Percentiles rank a stretch among this genome's conserved stretches.
These are phyloP conservation scores for Silene noctiflora DNA, from an alignment of 179 eudicot genomes.

Conservation along the genomic window DNA sequence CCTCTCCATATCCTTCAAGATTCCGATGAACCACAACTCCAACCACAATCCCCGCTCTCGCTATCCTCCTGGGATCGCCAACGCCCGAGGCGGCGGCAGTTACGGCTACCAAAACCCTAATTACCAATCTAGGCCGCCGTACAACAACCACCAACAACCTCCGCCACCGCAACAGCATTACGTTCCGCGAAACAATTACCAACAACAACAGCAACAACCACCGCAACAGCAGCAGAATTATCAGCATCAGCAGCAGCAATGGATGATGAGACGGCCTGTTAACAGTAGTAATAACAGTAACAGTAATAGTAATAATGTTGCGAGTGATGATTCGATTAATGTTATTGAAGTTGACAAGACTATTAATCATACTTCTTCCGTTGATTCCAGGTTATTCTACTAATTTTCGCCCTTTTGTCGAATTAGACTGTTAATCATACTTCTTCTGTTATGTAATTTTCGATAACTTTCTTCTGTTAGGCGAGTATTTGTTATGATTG, in stretches of 20 bases:
- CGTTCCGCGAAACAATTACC: conserved; percentile 11
- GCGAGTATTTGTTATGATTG: too few species aligned
- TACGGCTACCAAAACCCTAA: conserved; percentile 22
- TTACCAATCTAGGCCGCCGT: conserved; percentile 14
- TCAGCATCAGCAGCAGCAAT: conserved; percentile 21
- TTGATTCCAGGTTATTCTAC: conserved; percentile 12
- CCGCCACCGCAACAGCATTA: conserved; percentile 12
- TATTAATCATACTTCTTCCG: background rate
- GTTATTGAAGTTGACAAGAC: conserved; percentile 15
- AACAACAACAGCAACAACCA: conserved; percentile 9
- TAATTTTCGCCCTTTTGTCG: background rate
- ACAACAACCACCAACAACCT: conserved; percentile 1
- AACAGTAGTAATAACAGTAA: background rate
- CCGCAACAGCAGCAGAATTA: conserved; percentile 5
- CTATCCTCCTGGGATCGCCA: conserved; percentile 23
- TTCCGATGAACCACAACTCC: conserved; percentile 28
- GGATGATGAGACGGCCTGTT: conserved; percentile 20
- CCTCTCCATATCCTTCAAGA: background rate
- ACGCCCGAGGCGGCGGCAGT: conserved; percentile 14
- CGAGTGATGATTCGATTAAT: background rate
- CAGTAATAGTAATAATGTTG: background rate
- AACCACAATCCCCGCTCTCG: conserved; percentile 25
- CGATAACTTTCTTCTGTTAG: too few species aligned
- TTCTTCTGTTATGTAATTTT: too few species aligned
- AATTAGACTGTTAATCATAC: too few species aligned